These are phyloP conservation scores for Trametes sanguinea DNA, from an alignment of 768 basidiomycete species.

Conservation along the genomic window DNA sequence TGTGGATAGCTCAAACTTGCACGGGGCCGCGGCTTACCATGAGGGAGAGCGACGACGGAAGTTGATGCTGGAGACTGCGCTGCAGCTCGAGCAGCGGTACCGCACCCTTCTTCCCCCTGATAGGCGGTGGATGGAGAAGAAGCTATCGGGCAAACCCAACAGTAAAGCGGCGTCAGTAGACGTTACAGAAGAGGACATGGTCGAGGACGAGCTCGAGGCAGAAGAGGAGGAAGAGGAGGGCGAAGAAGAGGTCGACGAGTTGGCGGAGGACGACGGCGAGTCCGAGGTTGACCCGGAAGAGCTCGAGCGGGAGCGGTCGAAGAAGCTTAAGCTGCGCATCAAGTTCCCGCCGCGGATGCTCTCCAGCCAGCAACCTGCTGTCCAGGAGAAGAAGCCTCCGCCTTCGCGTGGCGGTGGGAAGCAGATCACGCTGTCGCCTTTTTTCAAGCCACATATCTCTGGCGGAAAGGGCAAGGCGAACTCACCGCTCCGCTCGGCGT, in stretches of 20 bases:
- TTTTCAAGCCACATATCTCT: conserved; percentile 1
- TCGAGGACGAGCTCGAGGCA: conserved; percentile 9
- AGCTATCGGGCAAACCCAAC: conserved; percentile 7
- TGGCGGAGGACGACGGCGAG: conserved; percentile 29
- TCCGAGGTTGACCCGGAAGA: conserved; percentile 38
- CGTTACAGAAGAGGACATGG: conserved; percentile 8
- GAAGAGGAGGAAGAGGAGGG: conserved; percentile 16
- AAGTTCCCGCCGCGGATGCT: conserved; percentile 35
- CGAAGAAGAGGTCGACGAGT: conserved; percentile 9
- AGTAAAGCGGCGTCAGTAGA: background rate
- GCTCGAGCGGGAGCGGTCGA: conserved; percentile 34
- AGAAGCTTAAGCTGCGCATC: conserved; percentile 42
- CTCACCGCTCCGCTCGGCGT: conserved; percentile 18
- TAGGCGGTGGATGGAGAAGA: conserved; percentile 28
- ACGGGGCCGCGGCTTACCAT: conserved; percentile 38
- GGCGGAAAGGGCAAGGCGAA: conserved; percentile 13
- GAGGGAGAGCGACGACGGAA: conserved; percentile 77
- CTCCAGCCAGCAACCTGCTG: background rate
- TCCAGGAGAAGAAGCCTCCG: background rate
- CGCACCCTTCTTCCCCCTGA: conserved; percentile 73
- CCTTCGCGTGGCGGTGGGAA: conserved; percentile 19
- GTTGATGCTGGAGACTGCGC: conserved; percentile 74
- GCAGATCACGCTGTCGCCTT: conserved; percentile 26
- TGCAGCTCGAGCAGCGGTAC: conserved; percentile 69
- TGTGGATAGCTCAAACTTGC: conserved; percentile 24